Percentiles rank a stretch among this genome's conserved stretches.
These are phyloP conservation scores for Mycena alexandri DNA, from an alignment of 768 basidiomycete genomes.

Conservation along the genomic window DNA sequence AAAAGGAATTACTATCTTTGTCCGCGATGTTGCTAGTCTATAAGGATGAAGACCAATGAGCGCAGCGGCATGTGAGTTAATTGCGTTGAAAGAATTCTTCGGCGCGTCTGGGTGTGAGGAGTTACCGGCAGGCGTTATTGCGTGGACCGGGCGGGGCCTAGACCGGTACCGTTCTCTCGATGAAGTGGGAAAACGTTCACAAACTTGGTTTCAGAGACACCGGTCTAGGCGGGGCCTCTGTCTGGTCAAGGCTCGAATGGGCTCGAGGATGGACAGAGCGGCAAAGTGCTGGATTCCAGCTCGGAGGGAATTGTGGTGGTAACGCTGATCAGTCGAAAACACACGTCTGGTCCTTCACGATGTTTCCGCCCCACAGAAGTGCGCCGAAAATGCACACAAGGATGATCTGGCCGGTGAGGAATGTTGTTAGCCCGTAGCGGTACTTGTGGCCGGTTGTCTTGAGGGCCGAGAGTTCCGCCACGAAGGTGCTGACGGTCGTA, in stretches of 20 bases:
- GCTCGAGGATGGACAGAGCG: not conserved
- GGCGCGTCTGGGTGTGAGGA: not conserved
- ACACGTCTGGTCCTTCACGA: conserved; percentile 32
- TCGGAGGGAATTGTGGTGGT: not conserved
- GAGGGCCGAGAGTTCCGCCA: conserved; percentile 74
- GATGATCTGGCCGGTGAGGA: conserved; percentile 73
- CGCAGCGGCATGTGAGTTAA: not conserved
- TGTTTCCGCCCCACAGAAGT: conserved; percentile 30
- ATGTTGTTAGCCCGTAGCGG: conserved; percentile 79
- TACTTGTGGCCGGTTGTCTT: conserved; percentile 69
- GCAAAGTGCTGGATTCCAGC: not conserved
- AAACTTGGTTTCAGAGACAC: too few relatives aligned
- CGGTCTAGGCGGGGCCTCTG: too few relatives aligned
- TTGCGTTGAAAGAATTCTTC: not conserved
- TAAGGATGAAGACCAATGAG: conserved; percentile 10
- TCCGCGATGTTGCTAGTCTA: not conserved
- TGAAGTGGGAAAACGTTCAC: too few relatives aligned
- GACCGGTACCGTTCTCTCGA: too few relatives aligned
- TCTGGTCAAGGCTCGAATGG: not conserved
- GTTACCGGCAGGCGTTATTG: not conserved
- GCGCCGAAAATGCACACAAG: conserved; percentile 34
- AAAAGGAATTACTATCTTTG: conserved; percentile 6
- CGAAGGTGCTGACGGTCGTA: conserved; percentile 95
- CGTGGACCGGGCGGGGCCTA: not conserved
- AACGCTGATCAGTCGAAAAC: conserved; percentile 17